Conservation (phyloP, 768 basidiomycete genomes). For the Termitomyces sp. region DNA sequence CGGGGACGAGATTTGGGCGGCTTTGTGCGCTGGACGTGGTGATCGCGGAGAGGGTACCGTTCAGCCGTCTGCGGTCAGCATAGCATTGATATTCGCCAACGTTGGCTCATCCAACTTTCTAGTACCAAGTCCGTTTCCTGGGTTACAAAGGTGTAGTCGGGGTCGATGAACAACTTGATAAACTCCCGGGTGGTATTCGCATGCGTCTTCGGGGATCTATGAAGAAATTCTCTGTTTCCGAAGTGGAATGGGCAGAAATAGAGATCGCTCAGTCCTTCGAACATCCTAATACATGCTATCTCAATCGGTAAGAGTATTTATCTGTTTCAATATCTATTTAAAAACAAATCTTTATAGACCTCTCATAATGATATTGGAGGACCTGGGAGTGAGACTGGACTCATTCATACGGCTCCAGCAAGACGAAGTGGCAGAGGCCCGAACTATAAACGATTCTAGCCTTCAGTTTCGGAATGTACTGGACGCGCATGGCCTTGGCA, state of each 20-base stretch:
- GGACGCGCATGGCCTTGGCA: constrained; percentile 40
- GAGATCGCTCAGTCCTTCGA: constrained; percentile 71
- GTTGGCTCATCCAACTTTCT: background rate
- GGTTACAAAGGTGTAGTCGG: constrained; percentile 82
- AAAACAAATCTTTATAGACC: constrained; percentile 37
- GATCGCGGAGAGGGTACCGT: constrained; percentile 28
- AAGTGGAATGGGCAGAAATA: constrained; percentile 50
- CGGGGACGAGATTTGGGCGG: constrained; percentile 55
- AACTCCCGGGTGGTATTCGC: constrained; percentile 41
- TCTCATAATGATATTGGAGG: constrained; percentile 76
- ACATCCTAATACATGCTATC: constrained; percentile 55
- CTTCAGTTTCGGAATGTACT: constrained; percentile 46
- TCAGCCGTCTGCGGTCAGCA: constrained; percentile 59
- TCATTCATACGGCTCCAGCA: constrained; percentile 64
- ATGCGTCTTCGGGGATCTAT: constrained; percentile 74
- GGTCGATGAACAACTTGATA: constrained; percentile 54
- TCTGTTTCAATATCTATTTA: background rate
- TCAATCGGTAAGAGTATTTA: constrained; percentile 56
- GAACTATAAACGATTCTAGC: constrained; percentile 58
- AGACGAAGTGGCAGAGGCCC: constrained; percentile 48
- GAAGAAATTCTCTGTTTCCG: constrained; percentile 64
- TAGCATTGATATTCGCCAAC: background rate
- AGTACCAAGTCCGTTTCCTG: constrained; percentile 81
- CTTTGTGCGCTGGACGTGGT: constrained; percentile 42
- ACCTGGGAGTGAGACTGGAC: constrained; percentile 56